A percentile compares a stretch with the other conserved stretches of the same genome.
phyloP scores from a whole-genome alignment of 495 filamentous ascomycete genomes.

The Hypoxylon perforatum region DNA sequence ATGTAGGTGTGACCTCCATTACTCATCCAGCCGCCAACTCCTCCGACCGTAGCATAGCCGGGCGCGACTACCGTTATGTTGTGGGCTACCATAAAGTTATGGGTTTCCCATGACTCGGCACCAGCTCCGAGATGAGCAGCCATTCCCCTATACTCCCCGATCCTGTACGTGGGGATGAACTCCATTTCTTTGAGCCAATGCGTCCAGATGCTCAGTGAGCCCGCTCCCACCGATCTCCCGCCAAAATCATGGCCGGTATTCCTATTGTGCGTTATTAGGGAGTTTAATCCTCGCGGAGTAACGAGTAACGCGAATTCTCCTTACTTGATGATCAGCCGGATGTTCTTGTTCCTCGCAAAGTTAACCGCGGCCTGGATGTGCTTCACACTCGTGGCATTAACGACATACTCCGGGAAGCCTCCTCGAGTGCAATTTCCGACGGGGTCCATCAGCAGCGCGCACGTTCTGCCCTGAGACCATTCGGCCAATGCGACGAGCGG shows the following conservation, averaged over 20 bases:
- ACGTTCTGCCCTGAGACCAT: conserved; percentile 55
- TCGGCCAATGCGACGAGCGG: conserved; percentile 48
- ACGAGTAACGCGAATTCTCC: conserved; percentile 6
- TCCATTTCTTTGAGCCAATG: conserved; percentile 61
- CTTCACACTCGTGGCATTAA: conserved; percentile 64
- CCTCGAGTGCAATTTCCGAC: conserved; percentile 62
- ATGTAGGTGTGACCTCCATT: conserved; percentile 65
- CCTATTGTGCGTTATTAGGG: conserved; percentile 46
- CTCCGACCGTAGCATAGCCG: conserved; percentile 51
- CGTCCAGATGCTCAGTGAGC: conserved; percentile 70
- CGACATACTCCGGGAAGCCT: conserved; percentile 67
- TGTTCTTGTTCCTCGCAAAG: conserved; percentile 67
- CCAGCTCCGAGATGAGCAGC: conserved; percentile 58
- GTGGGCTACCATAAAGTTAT: conserved; percentile 42
- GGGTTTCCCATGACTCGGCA: conserved; percentile 54
- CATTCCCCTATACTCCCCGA: conserved; percentile 50
- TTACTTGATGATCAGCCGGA: conserved; percentile 70
- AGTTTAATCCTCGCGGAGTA: background rate
- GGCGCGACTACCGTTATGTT: conserved; percentile 56
- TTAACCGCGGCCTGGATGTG: conserved; percentile 68
- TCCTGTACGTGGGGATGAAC: conserved; percentile 53
- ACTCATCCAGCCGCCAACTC: conserved; percentile 47
- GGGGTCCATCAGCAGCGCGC: conserved; percentile 39
- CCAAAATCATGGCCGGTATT: conserved; percentile 75
- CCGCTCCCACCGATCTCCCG: conserved; percentile 63